Conservation (phyloP, 306 rosid species). For the Corylus heterophylla region DNA sequence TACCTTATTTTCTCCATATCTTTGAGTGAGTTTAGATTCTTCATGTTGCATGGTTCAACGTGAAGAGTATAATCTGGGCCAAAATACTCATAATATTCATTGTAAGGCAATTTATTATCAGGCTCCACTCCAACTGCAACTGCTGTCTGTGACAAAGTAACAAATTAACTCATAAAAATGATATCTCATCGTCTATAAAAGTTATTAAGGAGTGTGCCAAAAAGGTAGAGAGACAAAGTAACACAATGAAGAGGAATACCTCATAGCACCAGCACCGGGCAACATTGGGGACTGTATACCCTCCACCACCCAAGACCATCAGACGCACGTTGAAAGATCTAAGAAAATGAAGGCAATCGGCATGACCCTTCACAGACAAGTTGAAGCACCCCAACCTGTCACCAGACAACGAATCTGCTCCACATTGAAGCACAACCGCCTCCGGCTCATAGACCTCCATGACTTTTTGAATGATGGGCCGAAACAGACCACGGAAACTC, state of each 20-base stretch:
- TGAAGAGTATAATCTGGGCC: constrained; percentile 89
- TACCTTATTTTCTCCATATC: constrained; percentile 89
- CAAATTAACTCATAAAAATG: constrained; percentile 22
- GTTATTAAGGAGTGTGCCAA: constrained; percentile 12
- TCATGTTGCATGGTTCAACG: constrained; percentile 76
- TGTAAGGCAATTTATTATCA: constrained; percentile 81
- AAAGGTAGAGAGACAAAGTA: constrained; percentile 10
- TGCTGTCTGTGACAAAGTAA: constrained; percentile 66
- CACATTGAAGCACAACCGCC: constrained; percentile 91
- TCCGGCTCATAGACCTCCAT: constrained; percentile 86
- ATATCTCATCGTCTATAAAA: constrained; percentile 2
- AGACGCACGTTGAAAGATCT: constrained; percentile 86
- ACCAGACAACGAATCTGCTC: constrained; percentile 88
- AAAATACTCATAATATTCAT: constrained; percentile 85
- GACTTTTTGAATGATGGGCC: constrained; percentile 70
- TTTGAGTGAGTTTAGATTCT: constrained; percentile 73
- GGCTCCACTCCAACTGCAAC: constrained; percentile 96
- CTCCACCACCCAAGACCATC: constrained; percentile 94
- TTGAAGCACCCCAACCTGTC: constrained; percentile 94
- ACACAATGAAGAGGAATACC: constrained; percentile 39
- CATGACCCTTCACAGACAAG: constrained; percentile 87
- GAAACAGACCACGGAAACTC: constrained; percentile 69
- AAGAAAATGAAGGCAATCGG: constrained; percentile 80
- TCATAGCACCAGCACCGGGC: constrained; percentile 99
- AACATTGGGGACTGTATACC: constrained; percentile 86